phyloP scores from a whole-genome alignment of 441 rosid genomes.

The Erodium chrysanthum region DNA sequence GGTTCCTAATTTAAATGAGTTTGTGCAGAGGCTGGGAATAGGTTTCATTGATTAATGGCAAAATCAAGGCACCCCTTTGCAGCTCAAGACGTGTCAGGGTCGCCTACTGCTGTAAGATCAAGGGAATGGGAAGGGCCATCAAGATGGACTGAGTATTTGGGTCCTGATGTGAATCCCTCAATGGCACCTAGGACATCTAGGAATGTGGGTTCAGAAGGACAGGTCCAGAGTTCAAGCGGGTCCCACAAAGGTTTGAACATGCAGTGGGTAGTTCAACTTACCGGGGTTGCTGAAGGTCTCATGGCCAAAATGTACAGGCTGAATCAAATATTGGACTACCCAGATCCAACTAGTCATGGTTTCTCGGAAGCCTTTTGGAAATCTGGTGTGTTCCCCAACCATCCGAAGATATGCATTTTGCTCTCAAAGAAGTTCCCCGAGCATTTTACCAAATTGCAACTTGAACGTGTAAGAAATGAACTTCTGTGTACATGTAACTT shows the following conservation, averaged over 20 bases:
- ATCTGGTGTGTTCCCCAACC: constrained; percentile 79
- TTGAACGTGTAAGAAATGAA: constrained; percentile 68
- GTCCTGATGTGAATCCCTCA: constrained; percentile 62
- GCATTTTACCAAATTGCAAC: constrained; percentile 88
- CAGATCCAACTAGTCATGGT: constrained; percentile 64
- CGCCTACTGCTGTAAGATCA: constrained; percentile 53
- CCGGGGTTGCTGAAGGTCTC: constrained; percentile 88
- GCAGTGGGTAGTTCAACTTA: constrained; percentile 82
- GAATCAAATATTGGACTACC: constrained; percentile 87
- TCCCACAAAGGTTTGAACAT: constrained; percentile 79
- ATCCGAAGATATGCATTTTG: constrained; percentile 75
- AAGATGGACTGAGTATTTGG: constrained; percentile 90
- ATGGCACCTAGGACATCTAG: constrained; percentile 44
- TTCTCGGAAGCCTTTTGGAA: constrained; percentile 94
- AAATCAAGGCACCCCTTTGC: constrained; percentile 52
- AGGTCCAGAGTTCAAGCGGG: constrained; percentile 49
- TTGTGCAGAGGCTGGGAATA: not conserved
- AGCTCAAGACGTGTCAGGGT: constrained; percentile 43
- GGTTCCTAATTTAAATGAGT: not conserved
- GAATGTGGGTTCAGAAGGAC: constrained; percentile 51
- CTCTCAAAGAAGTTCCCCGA: constrained; percentile 94
- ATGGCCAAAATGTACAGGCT: constrained; percentile 96
- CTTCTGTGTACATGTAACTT: constrained; percentile 6
- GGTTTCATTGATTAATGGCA: constrained; percentile 38
- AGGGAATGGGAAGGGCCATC: constrained; percentile 93